Evolutionary conservation across 139 green algal species (phyloP), one percentile per base, ranked within the genome.

Genomic region (Auxenochlorella pyrenoidosa): DNA sequence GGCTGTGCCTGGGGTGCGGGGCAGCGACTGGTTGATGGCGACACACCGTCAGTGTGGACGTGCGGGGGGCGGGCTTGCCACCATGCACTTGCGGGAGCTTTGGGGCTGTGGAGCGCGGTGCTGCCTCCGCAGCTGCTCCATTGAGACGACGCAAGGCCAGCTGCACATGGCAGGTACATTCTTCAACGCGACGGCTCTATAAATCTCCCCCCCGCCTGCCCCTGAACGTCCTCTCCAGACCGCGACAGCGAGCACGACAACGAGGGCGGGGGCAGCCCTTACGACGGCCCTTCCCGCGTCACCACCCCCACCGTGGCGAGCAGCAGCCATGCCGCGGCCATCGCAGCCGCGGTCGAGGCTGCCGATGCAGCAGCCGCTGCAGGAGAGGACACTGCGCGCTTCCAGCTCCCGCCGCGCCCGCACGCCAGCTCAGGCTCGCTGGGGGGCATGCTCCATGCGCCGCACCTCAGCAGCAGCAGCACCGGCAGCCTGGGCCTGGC

Each of bases 281-380:
- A 86, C 80, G 82, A 86, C 41, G 81, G 81, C 19, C 65, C 66
- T n/a, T 86, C 82, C 66, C 82, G 66, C 43, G n/a, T 43, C 32
- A 21, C 15, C n/a, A 86, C 82, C 3, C 66, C 82, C 19, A 54
- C 82, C 43, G 5, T 77, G 4, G 60, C 21, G 40, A 12, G 28
- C 12, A 19, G 21, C 80, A 76, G 34, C 40, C 80, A 81, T 19
- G 44, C 80, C 6, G 80, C 60, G 16, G 40, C 40, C 40, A 85
- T 84, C 28, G 79, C 79, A 5, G 79, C 79, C 13, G 80, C 80
- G 13, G 60, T 41, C 1, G 60, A 75, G 4, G 58, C 60, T 1
- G 58, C 60, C 0, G 58, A 43, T 41, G 82, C 65, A 13, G 82
- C 82, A 0, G 66, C 32, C 5, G 82, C 54, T 12, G 80, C 80